Percentiles rank a stretch among this genome's conserved stretches.
phyloP scores from a whole-genome alignment of 345 rosid species.

The Clausena lansium region DNA sequence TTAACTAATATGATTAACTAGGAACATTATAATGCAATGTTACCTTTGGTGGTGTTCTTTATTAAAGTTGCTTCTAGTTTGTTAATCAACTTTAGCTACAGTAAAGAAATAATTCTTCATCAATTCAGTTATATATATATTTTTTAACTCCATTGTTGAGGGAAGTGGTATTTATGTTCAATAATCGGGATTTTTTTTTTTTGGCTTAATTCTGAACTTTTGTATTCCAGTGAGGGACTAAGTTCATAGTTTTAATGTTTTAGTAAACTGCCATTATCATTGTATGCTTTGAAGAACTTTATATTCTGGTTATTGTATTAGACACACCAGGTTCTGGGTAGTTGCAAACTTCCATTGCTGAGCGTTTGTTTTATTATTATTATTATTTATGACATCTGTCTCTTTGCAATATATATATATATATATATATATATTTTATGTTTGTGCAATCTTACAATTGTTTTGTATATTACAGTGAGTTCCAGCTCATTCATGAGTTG shows the following conservation, averaged over 20 bases:
- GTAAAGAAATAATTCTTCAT: not conserved
- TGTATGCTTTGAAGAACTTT: not conserved
- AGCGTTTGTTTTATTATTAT: not conserved
- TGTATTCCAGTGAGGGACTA: not conserved
- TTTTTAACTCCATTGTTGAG: not conserved
- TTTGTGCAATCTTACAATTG: not conserved
- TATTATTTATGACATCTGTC: not conserved
- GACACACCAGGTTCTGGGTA: not conserved
- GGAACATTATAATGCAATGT: not conserved
- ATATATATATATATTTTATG: too few species aligned
- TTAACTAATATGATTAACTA: not conserved
- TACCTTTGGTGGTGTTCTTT: not conserved
- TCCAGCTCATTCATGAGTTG: constrained; percentile 95
- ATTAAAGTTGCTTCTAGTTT: not conserved
- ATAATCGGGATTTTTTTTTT: not conserved
- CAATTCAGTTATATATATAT: not conserved
- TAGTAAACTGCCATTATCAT: not conserved
- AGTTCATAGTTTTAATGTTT: not conserved
- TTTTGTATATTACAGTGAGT: constrained; percentile 69
- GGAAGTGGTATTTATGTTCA: not conserved
- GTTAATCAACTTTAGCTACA: not conserved
- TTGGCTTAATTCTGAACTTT: not conserved
- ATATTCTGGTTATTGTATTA: not conserved
- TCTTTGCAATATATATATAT: too few species aligned
- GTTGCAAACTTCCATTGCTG: not conserved